Conservation (phyloP, 345 rosid species). For the Orychophragmus violaceus region DNA sequence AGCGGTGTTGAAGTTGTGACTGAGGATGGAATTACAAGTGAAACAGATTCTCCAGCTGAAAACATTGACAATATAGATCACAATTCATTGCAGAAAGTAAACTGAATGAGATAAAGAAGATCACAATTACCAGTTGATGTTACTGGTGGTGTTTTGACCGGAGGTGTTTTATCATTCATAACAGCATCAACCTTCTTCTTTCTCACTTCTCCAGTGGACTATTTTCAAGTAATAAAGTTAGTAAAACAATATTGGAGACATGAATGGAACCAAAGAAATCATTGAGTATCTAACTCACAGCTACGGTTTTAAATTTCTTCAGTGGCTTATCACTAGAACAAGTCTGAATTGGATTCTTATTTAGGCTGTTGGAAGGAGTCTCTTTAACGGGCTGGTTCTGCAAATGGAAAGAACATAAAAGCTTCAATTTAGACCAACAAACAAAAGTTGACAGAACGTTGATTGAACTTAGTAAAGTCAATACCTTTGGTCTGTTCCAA, state of each 20-base stretch:
- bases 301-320: neutral
- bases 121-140: slow-evolving; percentile 12
- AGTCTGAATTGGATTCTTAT: slow-evolving; percentile 17
- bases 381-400: neutral
- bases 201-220: slow-evolving; percentile 13
- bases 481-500: slow-evolving; percentile 54
- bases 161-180: slow-evolving; percentile 33
- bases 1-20: slow-evolving; percentile 12
- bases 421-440: neutral
- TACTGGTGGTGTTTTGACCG: slow-evolving; percentile 14
- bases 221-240: neutral
- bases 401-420: neutral
- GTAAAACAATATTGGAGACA: neutral
- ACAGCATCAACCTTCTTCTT: slow-evolving; percentile 17
- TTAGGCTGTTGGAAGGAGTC: neutral
- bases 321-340: slow-evolving; percentile 8
- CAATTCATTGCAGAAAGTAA: neutral
- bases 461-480: neutral
- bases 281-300: neutral
- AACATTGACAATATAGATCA: neutral
- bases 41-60: slow-evolving; percentile 30
- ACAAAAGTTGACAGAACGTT: neutral
- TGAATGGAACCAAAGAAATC: neutral
- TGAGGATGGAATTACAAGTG: neutral
- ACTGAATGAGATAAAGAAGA: neutral